These are phyloP conservation scores for Cercospora canescens DNA, from an alignment of 2,329 filamentous ascomycete species.

Conservation along the genomic window DNA sequence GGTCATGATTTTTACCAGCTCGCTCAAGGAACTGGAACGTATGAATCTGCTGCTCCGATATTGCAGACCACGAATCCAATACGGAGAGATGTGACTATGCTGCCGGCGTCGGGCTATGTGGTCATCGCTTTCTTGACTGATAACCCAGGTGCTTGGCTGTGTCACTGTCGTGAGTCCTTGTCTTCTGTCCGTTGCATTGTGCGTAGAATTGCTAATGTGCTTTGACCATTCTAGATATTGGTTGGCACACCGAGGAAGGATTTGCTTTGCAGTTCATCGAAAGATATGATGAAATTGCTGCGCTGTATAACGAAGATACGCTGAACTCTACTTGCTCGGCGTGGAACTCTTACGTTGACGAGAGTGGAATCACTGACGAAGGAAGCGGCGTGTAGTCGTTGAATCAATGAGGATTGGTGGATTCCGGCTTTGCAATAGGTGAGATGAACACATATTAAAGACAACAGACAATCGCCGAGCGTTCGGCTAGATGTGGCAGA, in stretches of 20 bases:
- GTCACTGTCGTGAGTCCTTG: constrained; percentile 61
- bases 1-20: constrained; percentile 40
- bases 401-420: too few species aligned
- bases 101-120: constrained; percentile 48
- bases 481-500: too few species aligned
- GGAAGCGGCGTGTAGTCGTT: too few species aligned
- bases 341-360: neutral
- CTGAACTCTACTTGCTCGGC: constrained; percentile 1
- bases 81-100: constrained; percentile 50
- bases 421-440: too few species aligned
- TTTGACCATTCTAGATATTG: constrained; percentile 25
- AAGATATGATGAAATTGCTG: constrained; percentile 20
- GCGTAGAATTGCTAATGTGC: neutral
- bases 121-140: constrained; percentile 53
- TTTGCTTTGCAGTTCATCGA: constrained; percentile 34
- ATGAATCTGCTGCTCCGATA: too few species aligned
- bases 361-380: neutral
- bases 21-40: constrained; percentile 36
- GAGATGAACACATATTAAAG: too few species aligned
- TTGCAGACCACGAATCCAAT: too few species aligned
- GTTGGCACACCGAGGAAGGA: constrained; percentile 34
- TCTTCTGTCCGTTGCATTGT: neutral
- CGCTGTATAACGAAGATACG: constrained; percentile 11
- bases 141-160: constrained; percentile 48
- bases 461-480: too few species aligned